Conservation (phyloP, 2,329 filamentous ascomycete species). For the Trichoderma cornu-damae region DNA sequence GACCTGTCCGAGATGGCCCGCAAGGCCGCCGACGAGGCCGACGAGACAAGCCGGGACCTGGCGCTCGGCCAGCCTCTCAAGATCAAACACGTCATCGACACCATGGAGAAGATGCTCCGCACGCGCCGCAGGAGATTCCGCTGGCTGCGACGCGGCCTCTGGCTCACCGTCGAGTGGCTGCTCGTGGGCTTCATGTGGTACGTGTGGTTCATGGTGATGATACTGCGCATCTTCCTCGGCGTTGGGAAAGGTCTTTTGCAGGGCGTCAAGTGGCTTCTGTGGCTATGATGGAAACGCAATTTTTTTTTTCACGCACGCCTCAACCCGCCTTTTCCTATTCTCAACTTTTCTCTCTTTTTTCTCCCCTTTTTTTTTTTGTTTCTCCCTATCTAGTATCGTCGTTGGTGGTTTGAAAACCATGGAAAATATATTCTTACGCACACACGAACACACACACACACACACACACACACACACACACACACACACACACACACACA, state of each 20-base stretch:
- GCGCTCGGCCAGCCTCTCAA: slow-evolving; percentile 71
- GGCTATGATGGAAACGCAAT: slow-evolving; percentile 48
- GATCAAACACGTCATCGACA: slow-evolving; percentile 74
- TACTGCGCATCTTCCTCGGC: slow-evolving; percentile 61
- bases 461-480: too few relatives aligned
- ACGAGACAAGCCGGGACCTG: slow-evolving; percentile 70
- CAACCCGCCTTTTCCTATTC: too few relatives aligned
- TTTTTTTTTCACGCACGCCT: too few relatives aligned
- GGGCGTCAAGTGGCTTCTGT: slow-evolving; percentile 75
- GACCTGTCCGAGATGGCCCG: slow-evolving; percentile 58
- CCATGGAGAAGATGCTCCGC: slow-evolving; percentile 70
- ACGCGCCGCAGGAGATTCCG: slow-evolving; percentile 62
- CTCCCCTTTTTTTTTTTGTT: slow-evolving; percentile 11
- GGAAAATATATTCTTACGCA: too few relatives aligned
- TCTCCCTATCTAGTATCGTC: background rate
- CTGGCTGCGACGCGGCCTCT: slow-evolving; percentile 70
- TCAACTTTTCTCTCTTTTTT: background rate
- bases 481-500: too few relatives aligned
- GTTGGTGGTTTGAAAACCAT: background rate
- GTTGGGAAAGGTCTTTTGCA: slow-evolving; percentile 54
- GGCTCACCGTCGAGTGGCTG: slow-evolving; percentile 80
- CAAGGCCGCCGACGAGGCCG: slow-evolving; percentile 68
- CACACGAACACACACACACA: too few relatives aligned
- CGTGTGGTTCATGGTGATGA: slow-evolving; percentile 83
- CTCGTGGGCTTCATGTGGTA: slow-evolving; percentile 90